phyloP scores from a whole-genome alignment of 352 stramenopile species.

The Pythium pyrilobum region DNA sequence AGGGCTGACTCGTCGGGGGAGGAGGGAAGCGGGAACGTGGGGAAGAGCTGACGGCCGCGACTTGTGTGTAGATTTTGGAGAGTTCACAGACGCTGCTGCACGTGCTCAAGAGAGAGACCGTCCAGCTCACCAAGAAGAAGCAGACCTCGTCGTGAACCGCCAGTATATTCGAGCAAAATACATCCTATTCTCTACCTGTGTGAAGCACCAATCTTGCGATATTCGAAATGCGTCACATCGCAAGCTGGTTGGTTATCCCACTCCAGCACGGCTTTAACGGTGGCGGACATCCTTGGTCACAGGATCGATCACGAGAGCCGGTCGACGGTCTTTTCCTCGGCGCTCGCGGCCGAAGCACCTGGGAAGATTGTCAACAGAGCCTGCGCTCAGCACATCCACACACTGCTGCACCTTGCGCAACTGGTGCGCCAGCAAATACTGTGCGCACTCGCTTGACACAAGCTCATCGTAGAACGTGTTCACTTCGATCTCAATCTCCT shows the following conservation, averaged over 20 bases:
- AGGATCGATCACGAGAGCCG: slow-evolving; percentile 62
- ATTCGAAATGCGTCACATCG: not conserved
- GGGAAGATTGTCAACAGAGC: slow-evolving; percentile 14
- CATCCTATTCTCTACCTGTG: no score
- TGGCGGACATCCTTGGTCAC: slow-evolving; percentile 54
- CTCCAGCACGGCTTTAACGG: slow-evolving; percentile 25
- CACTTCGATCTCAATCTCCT: slow-evolving; percentile 78
- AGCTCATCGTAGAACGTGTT: slow-evolving; percentile 70
- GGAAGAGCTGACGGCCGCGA: no score
- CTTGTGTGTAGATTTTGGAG: slow-evolving; percentile 78
- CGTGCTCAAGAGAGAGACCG: slow-evolving; percentile 92
- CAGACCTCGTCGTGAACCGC: slow-evolving; percentile 68
- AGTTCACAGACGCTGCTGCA: slow-evolving; percentile 92
- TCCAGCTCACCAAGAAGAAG: slow-evolving; percentile 95
- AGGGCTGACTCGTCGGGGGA: not conserved
- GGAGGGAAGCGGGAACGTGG: no score
- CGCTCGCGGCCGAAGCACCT: slow-evolving; percentile 56
- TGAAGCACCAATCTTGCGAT: no score
- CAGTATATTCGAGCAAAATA: not conserved
- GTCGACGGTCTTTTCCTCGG: slow-evolving; percentile 66
- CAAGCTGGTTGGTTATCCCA: not conserved
- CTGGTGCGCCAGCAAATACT: slow-evolving; percentile 65
- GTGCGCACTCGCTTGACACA: slow-evolving; percentile 28
- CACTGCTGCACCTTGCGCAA: slow-evolving; percentile 65
- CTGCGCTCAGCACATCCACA: slow-evolving; percentile 47